Percentiles rank a stretch among this genome's conserved stretches.
Conservation (phyloP, 352 stramenopile genomes). For the Pythium folliculosum region DNA sequence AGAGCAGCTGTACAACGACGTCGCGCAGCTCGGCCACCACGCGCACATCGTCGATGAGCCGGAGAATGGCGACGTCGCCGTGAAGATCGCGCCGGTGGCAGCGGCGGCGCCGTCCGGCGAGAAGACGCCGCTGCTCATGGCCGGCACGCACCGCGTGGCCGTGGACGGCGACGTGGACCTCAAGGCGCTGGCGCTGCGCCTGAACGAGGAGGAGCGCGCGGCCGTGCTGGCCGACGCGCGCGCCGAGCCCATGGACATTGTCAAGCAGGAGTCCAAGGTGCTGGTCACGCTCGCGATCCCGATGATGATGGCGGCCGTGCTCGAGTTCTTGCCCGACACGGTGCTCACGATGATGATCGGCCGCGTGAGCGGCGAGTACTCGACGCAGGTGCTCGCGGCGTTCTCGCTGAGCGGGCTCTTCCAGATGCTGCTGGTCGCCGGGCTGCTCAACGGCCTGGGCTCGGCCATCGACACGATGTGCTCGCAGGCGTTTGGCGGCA, state of each 20-base stretch:
- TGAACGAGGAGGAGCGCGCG: conserved; percentile 32
- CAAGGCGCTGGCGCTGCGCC: conserved; percentile 19
- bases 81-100: conserved; percentile 9
- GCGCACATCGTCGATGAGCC: conserved; percentile 22
- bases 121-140: conserved; percentile 32
- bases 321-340: conserved; percentile 43
- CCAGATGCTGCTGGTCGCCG: conserved; percentile 53
- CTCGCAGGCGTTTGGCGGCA: conserved; percentile 66
- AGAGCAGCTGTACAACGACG: conserved; percentile 29
- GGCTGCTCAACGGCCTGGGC: conserved; percentile 50
- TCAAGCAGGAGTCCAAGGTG: conserved; percentile 21
- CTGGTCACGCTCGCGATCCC: conserved; percentile 42
- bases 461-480: conserved; percentile 69
- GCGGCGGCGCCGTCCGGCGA: conserved; percentile 15
- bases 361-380: conserved; percentile 47
- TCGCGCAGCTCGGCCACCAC: conserved; percentile 25
- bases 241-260: conserved; percentile 22
- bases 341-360: conserved; percentile 55
- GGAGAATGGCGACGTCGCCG: neutral
- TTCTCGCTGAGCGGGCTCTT: conserved; percentile 54
- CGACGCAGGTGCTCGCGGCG: conserved; percentile 57
- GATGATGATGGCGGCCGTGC: conserved; percentile 39
- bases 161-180: conserved; percentile 27
- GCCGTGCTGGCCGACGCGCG: conserved; percentile 32
- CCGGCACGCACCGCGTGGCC: conserved; percentile 15